phyloP scores from a whole-genome alignment of 352 stramenopile species.

The Pelagophyceae sp. region DNA sequence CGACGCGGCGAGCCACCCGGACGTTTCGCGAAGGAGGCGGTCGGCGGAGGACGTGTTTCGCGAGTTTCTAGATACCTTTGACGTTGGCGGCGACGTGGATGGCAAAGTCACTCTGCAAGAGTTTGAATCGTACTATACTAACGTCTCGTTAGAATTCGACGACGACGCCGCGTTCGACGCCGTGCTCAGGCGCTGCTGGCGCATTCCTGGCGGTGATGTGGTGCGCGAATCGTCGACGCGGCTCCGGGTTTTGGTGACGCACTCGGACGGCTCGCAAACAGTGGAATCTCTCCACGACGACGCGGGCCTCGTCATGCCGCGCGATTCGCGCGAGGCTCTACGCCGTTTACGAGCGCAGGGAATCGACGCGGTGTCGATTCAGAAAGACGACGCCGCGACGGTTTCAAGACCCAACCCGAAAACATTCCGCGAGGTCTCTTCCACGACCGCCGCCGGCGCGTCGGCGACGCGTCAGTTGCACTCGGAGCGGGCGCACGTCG shows the following conservation, averaged over 20 bases:
- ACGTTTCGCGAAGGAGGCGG: conserved; percentile 58
- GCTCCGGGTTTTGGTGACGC: conserved; percentile 28
- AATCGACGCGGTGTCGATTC: conserved; percentile 7
- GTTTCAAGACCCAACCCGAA: neutral
- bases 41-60: conserved; percentile 55
- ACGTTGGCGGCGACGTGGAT: conserved; percentile 37
- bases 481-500: too few relatives aligned
- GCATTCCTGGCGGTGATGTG: conserved; percentile 32
- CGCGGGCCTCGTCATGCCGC: conserved; percentile 56
- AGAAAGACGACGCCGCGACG: neutral
- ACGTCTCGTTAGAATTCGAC: conserved; percentile 61
- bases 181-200: conserved; percentile 39
- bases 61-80: conserved; percentile 50
- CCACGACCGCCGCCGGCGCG: too few relatives aligned
- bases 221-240: neutral
- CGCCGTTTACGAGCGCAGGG: neutral
- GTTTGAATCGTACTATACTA: conserved; percentile 45
- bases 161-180: conserved; percentile 59
- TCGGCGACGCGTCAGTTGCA: too few relatives aligned
- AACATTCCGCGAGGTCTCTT: too few relatives aligned
- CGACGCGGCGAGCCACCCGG: conserved; percentile 61
- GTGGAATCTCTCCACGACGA: conserved; percentile 73
- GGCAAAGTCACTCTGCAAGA: conserved; percentile 44
- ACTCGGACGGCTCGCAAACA: conserved; percentile 34
- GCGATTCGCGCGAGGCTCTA: neutral